A percentile compares a stretch with the other conserved stretches of the same genome.
Conservation (phyloP, 2,329 filamentous ascomycete species). For the Apiospora aurea region DNA sequence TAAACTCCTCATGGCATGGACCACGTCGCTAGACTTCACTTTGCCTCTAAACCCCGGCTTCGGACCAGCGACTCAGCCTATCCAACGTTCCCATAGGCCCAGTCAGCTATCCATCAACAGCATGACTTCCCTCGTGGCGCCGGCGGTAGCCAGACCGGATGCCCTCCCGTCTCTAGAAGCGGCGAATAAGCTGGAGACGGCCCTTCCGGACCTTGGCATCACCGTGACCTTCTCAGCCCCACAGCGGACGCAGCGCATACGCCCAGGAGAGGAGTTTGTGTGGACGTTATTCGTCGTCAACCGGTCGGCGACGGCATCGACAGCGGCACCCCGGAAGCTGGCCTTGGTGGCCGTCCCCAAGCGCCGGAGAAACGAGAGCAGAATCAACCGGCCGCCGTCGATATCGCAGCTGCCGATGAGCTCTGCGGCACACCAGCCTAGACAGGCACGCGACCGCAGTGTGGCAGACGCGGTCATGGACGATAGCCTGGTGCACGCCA, state of each 20-base stretch:
- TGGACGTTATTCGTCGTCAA: conserved; percentile 83
- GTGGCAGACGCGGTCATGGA: conserved; percentile 74
- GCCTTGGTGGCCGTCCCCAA: conserved; percentile 73
- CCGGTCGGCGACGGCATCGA: conserved; percentile 54
- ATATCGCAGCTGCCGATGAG: conserved; percentile 50
- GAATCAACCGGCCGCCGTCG: conserved; percentile 61
- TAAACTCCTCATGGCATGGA: conserved; percentile 70
- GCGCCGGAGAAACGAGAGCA: conserved; percentile 64
- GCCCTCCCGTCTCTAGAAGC: conserved; percentile 66
- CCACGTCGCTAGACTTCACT: conserved; percentile 73
- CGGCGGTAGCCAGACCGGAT: conserved; percentile 65
- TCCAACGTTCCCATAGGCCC: conserved; percentile 67
- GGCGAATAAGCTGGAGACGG: conserved; percentile 52
- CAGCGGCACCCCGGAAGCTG: conserved; percentile 65
- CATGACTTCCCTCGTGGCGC: conserved; percentile 62
- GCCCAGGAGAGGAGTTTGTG: conserved; percentile 70
- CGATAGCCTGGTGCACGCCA: conserved; percentile 73
- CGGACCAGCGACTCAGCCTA: conserved; percentile 61
- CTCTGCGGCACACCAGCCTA: conserved; percentile 30
- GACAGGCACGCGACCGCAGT: conserved; percentile 40
- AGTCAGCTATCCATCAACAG: conserved; percentile 69
- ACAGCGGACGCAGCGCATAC: conserved; percentile 52
- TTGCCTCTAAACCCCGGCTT: conserved; percentile 69
- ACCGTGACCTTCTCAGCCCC: conserved; percentile 78
- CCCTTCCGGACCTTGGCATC: conserved; percentile 70